phyloP scores from a whole-genome alignment of 2,329 filamentous ascomycete genomes.

The Sporothrix brasiliensis region DNA sequence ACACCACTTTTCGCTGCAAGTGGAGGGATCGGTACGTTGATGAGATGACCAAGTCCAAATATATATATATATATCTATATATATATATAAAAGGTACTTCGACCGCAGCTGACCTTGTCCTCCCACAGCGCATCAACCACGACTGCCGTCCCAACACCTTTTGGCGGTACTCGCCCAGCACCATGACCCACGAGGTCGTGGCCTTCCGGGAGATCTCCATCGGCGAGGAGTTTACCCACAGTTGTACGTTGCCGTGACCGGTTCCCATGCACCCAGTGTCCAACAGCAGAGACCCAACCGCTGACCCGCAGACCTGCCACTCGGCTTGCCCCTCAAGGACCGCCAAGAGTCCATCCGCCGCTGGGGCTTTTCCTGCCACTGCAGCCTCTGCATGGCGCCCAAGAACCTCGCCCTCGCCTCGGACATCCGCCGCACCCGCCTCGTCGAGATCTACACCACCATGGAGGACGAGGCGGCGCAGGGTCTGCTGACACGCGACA shows the following conservation, averaged over 20 bases:
- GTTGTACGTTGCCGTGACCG: conserved; percentile 36
- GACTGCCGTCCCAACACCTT: conserved; percentile 38
- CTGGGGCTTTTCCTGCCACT: conserved; percentile 45
- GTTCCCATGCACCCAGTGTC: background rate
- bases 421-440: conserved; percentile 41
- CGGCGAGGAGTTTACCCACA: conserved; percentile 39
- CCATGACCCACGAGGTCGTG: conserved; percentile 39
- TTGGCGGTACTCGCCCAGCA: conserved; percentile 37
- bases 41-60: too few species aligned
- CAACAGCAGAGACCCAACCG: background rate
- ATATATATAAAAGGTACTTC: too few species aligned
- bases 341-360: conserved; percentile 38
- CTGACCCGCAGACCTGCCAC: conserved; percentile 38
- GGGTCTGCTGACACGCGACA: conserved; percentile 23
- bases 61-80: too few species aligned
- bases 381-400: conserved; percentile 42
- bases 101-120: background rate
- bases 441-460: conserved; percentile 37
- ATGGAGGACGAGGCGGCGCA: conserved; percentile 31
- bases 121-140: conserved; percentile 36
- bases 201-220: conserved; percentile 37
- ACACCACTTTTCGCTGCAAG: conserved; percentile 38
- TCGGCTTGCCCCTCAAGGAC: conserved; percentile 39
- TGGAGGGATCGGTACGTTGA: conserved; percentile 37
- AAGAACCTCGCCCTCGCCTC: conserved; percentile 39